Conservation (phyloP, 2,329 filamentous ascomycete genomes). For the Bertia moriformis region DNA sequence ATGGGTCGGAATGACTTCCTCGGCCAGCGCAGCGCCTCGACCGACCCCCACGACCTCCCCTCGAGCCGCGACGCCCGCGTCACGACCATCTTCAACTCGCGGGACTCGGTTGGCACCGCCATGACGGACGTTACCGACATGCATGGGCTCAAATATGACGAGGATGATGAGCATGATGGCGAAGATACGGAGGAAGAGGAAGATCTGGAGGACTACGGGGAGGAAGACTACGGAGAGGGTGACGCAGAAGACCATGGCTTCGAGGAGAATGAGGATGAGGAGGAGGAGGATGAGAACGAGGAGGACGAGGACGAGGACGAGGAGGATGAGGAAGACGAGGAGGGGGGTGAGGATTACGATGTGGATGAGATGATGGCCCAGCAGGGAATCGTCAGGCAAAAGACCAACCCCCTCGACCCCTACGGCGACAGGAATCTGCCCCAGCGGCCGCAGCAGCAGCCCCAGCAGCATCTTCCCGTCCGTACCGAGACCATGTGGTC, state of each 20-base stretch:
- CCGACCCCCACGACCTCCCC: neutral
- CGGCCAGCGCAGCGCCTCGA: neutral
- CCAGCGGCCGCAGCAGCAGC: too few species aligned
- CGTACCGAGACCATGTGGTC: neutral
- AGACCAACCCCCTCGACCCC: neutral
- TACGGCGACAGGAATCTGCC: neutral
- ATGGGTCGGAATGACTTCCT: neutral
- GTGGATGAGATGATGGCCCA: neutral
- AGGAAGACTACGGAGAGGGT: too few species aligned
- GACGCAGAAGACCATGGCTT: neutral
- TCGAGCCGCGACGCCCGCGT: neutral
- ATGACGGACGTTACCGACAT: neutral
- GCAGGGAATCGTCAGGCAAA: neutral
- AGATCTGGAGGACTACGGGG: too few species aligned
- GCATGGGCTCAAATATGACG: neutral
- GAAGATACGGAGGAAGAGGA: neutral
- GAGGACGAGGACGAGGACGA: neutral
- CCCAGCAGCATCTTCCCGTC: too few species aligned
- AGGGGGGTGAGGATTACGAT: neutral
- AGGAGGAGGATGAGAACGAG: neutral
- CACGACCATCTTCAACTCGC: neutral
- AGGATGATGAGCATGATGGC: neutral
- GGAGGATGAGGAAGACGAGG: neutral
- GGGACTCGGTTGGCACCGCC: neutral
- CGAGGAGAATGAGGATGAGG: neutral